phyloP scores from a whole-genome alignment of 495 filamentous ascomycete genomes.

The Penicillium antarcticum region DNA sequence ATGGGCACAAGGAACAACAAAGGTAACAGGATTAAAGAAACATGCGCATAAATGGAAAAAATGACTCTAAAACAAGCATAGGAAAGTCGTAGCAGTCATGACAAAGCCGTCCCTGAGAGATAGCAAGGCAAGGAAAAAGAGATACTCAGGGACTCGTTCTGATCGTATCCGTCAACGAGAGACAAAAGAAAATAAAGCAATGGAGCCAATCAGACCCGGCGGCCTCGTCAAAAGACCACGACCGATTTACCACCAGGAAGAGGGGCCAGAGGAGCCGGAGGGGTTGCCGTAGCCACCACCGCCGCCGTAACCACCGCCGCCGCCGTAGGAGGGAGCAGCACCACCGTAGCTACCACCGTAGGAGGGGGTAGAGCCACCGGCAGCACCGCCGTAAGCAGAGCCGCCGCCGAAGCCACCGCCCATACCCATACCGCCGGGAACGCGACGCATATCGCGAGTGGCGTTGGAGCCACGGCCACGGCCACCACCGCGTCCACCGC shows the following conservation, averaged over 20 bases:
- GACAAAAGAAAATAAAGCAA: slow-evolving; percentile 37
- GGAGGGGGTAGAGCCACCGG: slow-evolving; percentile 20
- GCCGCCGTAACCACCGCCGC: slow-evolving; percentile 30
- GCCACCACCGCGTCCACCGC: slow-evolving; percentile 68
- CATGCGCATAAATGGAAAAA: slow-evolving; percentile 17
- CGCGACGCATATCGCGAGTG: slow-evolving; percentile 87
- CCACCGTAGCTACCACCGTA: slow-evolving; percentile 36
- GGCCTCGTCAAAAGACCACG: slow-evolving; percentile 48
- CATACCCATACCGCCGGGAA: slow-evolving; percentile 34
- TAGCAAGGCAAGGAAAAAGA: slow-evolving; percentile 36
- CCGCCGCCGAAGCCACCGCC: slow-evolving; percentile 51
- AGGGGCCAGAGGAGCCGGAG: slow-evolving; percentile 74
- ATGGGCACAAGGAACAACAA: slow-evolving; percentile 17
- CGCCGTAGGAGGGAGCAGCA: slow-evolving; percentile 27
- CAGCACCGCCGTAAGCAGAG: slow-evolving; percentile 46
- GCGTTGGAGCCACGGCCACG: slow-evolving; percentile 56
- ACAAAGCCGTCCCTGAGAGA: slow-evolving; percentile 50
- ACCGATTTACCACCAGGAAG: slow-evolving; percentile 89
- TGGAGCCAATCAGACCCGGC: slow-evolving; percentile 44
- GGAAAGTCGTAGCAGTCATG: slow-evolving; percentile 47
- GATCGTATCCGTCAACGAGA: slow-evolving; percentile 44
- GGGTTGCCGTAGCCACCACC: slow-evolving; percentile 79
- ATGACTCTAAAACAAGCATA: slow-evolving; percentile 24
- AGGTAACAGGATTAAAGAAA: slow-evolving; percentile 18
- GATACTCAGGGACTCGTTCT: slow-evolving; percentile 44